Conservation (phyloP, 768 basidiomycete genomes). For the Rhizopogon vesiculosus region DNA sequence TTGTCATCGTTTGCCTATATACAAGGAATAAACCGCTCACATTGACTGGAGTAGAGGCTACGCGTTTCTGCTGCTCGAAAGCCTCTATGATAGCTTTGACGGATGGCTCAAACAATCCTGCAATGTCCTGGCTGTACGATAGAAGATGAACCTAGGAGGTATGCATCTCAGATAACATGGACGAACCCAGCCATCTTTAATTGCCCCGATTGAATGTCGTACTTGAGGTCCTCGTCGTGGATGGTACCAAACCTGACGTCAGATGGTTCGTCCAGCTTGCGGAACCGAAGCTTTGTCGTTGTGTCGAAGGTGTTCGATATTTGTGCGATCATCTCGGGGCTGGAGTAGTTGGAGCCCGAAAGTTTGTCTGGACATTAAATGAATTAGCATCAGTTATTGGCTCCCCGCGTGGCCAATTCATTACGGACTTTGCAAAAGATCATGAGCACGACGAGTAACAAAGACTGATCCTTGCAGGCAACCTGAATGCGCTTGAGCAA, state of each 20-base stretch:
- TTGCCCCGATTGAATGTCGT: constrained; percentile 32
- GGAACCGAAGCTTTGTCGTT: constrained; percentile 36
- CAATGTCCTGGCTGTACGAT: constrained; percentile 27
- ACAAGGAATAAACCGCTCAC: constrained; percentile 14
- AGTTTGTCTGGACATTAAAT: constrained; percentile 19
- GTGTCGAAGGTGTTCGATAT: constrained; percentile 33
- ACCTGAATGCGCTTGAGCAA: constrained; percentile 17
- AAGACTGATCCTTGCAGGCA: constrained; percentile 33
- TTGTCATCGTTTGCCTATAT: neutral
- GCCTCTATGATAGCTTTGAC: constrained; percentile 29
- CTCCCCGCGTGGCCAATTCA: neutral
- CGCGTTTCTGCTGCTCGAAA: constrained; percentile 24
- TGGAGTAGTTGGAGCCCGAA: constrained; percentile 21
- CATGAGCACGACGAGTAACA: constrained; percentile 25
- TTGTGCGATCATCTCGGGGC: constrained; percentile 23
- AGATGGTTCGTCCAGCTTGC: constrained; percentile 24
- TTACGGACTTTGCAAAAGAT: constrained; percentile 24
- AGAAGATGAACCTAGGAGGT: neutral
- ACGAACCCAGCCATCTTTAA: constrained; percentile 33
- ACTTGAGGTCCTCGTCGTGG: constrained; percentile 27
- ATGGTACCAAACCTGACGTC: constrained; percentile 36
- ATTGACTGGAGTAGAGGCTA: constrained; percentile 17
- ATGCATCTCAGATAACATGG: neutral
- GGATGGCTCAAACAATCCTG: constrained; percentile 38
- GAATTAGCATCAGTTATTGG: neutral